These are phyloP conservation scores for Phyllosticta ampelicida DNA, from an alignment of 2,329 filamentous ascomycete species.

Conservation along the genomic window DNA sequence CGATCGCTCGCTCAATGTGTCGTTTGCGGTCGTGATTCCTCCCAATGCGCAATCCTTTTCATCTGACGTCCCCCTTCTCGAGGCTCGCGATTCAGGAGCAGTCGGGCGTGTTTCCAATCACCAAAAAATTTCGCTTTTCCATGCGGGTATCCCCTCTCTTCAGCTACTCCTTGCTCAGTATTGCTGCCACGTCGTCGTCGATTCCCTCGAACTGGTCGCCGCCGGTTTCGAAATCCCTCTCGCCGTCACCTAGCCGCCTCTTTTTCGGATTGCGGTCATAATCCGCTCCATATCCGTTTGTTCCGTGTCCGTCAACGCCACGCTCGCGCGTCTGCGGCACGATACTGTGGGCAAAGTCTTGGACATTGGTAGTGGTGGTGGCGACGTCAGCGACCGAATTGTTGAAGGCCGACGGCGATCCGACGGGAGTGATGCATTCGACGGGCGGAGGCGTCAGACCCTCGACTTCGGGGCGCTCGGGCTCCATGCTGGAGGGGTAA, in stretches of 20 bases:
- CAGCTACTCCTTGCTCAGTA: slow-evolving; percentile 35
- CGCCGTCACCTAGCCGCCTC: slow-evolving; percentile 26
- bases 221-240: slow-evolving; percentile 28
- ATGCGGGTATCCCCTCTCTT: too few species aligned
- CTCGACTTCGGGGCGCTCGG: slow-evolving; percentile 70
- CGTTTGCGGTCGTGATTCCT: too few species aligned
- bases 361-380: slow-evolving; percentile 29
- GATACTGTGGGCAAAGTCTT: slow-evolving; percentile 4
- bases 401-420: slow-evolving; percentile 31
- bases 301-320: not conserved
- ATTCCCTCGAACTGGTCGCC: slow-evolving; percentile 45
- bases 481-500: slow-evolving; percentile 34
- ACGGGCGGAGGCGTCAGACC: slow-evolving; percentile 71
- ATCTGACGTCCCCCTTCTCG: not conserved
- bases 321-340: slow-evolving; percentile 7
- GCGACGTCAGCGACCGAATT: not conserved
- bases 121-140: too few species aligned
- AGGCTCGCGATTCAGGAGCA: too few species aligned
- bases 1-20: too few species aligned
- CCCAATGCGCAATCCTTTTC: not conserved
- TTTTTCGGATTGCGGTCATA: slow-evolving; percentile 20
- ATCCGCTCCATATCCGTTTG: slow-evolving; percentile 13
- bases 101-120: too few species aligned
- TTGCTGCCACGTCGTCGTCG: slow-evolving; percentile 50
- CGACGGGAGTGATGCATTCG: slow-evolving; percentile 43